These are phyloP conservation scores for Meyerozyma smithsonii DNA, from an alignment of 1,139 yeast species.

Conservation along the genomic window DNA sequence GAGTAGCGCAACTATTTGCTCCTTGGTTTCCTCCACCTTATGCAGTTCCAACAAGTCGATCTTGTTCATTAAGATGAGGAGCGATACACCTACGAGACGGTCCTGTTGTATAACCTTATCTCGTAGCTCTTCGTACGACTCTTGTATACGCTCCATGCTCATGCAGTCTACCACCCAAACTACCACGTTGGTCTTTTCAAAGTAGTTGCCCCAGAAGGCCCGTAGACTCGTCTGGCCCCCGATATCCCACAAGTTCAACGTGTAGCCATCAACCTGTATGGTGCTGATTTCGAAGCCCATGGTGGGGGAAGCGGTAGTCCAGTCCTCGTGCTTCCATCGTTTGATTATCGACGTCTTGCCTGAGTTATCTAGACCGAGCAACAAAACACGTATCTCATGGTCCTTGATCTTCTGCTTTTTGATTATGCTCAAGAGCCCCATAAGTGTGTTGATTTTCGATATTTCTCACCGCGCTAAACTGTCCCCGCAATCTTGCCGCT, in stretches of 20 bases:
- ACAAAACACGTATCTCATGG: constrained; percentile 65
- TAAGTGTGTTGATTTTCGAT: constrained; percentile 15
- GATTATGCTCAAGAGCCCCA: constrained; percentile 84
- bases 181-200: constrained; percentile 76
- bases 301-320: constrained; percentile 40
- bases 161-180: constrained; percentile 91
- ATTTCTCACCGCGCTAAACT: constrained; percentile 2
- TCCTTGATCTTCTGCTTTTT: constrained; percentile 81
- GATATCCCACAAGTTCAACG: constrained; percentile 68
- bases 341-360: constrained; percentile 84
- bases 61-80: constrained; percentile 55
- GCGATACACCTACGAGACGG: constrained; percentile 60
- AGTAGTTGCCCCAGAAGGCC: constrained; percentile 87
- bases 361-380: constrained; percentile 83
- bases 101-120: constrained; percentile 60
- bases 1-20: constrained; percentile 17
- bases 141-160: constrained; percentile 56
- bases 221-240: constrained; percentile 83
- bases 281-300: constrained; percentile 52
- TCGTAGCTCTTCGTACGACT: constrained; percentile 60
- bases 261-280: constrained; percentile 23
- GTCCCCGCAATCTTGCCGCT: not conserved
- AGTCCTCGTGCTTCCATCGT: constrained; percentile 51
- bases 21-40: constrained; percentile 14
- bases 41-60: constrained; percentile 35